These are phyloP conservation scores for Medicago arabica DNA, from an alignment of 306 rosid species.

Conservation along the genomic window DNA sequence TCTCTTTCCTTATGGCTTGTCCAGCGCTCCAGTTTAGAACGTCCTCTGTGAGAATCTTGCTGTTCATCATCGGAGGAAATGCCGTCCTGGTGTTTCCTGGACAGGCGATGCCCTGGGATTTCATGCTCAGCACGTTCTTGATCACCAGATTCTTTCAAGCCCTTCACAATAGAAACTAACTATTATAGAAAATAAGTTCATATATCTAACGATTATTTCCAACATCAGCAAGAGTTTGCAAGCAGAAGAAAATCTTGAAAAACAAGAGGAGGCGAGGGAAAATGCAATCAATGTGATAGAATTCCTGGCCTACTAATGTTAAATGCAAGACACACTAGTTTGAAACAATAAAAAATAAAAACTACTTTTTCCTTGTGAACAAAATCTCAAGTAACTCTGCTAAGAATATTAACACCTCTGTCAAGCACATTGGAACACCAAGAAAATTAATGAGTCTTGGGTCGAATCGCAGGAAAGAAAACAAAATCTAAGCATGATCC, in stretches of 20 bases:
- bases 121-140: slow-evolving; percentile 62
- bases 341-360: slow-evolving; percentile 7
- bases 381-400: slow-evolving; percentile 35
- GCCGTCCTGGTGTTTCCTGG: slow-evolving; percentile 68
- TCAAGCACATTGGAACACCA: slow-evolving; percentile 14
- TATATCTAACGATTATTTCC: slow-evolving; percentile 15
- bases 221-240: slow-evolving; percentile 38
- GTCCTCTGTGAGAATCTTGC: slow-evolving; percentile 76
- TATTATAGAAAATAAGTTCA: slow-evolving; percentile 35
- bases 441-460: slow-evolving; percentile 8
- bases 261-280: not conserved
- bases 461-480: slow-evolving; percentile 19
- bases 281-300: slow-evolving; percentile 14
- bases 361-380: slow-evolving; percentile 7
- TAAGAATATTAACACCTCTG: slow-evolving; percentile 10
- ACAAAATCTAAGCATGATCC: not conserved
- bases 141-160: slow-evolving; percentile 62
- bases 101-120: slow-evolving; percentile 53
- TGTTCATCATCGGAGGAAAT: slow-evolving; percentile 80
- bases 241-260: slow-evolving; percentile 16
- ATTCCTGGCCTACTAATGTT: slow-evolving; percentile 3
- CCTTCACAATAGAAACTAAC: slow-evolving; percentile 59
- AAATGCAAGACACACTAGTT: not conserved
- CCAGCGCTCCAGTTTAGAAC: slow-evolving; percentile 98
- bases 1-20: slow-evolving; percentile 92